A percentile compares a stretch with the other conserved stretches of the same genome.
Conservation (phyloP, 176 grass and related monocot genomes). For the Thalia dealbata region DNA sequence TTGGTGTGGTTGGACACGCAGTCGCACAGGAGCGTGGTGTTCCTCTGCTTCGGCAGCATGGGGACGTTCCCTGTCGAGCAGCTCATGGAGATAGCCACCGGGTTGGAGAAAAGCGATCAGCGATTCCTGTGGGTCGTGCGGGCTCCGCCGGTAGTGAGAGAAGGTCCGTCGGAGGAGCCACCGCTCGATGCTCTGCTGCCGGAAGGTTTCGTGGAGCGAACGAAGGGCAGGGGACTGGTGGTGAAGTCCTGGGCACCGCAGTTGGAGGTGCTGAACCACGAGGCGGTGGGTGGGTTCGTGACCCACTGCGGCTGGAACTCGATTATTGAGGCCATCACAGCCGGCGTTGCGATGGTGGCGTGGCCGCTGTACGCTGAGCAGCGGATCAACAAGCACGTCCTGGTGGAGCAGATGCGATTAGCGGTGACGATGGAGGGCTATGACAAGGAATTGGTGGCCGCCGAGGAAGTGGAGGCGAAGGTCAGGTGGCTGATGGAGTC, state of each 20-base stretch:
- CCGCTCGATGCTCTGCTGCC: conserved; percentile 36
- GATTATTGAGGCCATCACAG: conserved; percentile 30
- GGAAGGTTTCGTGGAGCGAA: conserved; percentile 48
- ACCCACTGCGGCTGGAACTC: conserved; percentile 19
- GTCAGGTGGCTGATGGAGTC: conserved; percentile 53
- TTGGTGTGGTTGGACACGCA: conserved; percentile 48
- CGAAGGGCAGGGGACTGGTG: conserved; percentile 32
- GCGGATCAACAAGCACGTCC: conserved; percentile 38
- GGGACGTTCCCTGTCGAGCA: conserved; percentile 36
- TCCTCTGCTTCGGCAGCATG: conserved; percentile 68
- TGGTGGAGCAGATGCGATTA: conserved; percentile 46
- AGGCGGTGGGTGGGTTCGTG: conserved; percentile 32
- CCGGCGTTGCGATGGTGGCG: conserved; percentile 42
- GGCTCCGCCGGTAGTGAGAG: neutral
- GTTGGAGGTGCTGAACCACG: conserved; percentile 44
- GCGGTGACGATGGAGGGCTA: conserved; percentile 28
- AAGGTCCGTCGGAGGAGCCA: no score
- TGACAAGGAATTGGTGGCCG: conserved; percentile 32
- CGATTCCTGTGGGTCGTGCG: conserved; percentile 64
- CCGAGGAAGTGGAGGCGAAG: conserved; percentile 46
- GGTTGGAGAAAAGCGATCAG: conserved; percentile 54
- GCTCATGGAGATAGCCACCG: conserved; percentile 42
- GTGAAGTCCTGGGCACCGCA: conserved; percentile 49
- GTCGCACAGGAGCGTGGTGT: conserved; percentile 39
- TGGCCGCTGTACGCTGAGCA: conserved; percentile 79